Conservation (phyloP, 768 basidiomycete genomes). For the Tulasnella sp. region DNA sequence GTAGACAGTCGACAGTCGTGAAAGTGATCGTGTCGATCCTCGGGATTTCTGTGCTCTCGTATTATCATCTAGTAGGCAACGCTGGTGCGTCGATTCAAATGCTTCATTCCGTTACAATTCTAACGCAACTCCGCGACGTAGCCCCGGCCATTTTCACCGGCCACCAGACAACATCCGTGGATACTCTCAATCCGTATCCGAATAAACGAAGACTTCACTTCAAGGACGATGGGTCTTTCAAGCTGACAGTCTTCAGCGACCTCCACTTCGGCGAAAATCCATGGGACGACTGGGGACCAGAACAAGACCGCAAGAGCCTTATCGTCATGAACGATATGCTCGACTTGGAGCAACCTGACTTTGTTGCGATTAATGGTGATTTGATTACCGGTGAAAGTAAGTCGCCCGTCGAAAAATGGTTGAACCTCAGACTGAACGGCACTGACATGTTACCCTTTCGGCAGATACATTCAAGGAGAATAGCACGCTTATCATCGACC, state of each 20-base stretch:
- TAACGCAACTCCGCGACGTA: not conserved
- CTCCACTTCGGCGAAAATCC: constrained; percentile 71
- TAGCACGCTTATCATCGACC: constrained; percentile 55
- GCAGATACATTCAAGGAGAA: constrained; percentile 45
- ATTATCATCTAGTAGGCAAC: not conserved
- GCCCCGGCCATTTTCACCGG: not conserved
- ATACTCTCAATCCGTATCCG: constrained; percentile 38
- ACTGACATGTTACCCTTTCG: not conserved
- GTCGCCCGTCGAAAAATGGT: constrained; percentile 9
- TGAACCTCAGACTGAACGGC: too few relatives aligned
- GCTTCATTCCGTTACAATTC: not conserved
- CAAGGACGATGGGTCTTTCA: constrained; percentile 52
- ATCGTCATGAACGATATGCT: constrained; percentile 51
- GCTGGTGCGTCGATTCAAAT: not conserved
- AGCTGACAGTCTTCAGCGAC: constrained; percentile 65
- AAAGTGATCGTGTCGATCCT: not conserved
- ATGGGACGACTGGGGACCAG: constrained; percentile 48
- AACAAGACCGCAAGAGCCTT: constrained; percentile 55
- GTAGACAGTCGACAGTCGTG: not conserved
- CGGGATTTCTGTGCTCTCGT: not conserved
- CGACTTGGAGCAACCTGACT: constrained; percentile 54
- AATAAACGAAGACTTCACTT: constrained; percentile 49
- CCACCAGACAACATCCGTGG: not conserved
- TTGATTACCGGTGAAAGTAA: constrained; percentile 63
- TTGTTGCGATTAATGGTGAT: constrained; percentile 66